These are phyloP conservation scores for Dendrobium huoshanense DNA, from an alignment of 106 monocot genomes.

Conservation along the genomic window DNA sequence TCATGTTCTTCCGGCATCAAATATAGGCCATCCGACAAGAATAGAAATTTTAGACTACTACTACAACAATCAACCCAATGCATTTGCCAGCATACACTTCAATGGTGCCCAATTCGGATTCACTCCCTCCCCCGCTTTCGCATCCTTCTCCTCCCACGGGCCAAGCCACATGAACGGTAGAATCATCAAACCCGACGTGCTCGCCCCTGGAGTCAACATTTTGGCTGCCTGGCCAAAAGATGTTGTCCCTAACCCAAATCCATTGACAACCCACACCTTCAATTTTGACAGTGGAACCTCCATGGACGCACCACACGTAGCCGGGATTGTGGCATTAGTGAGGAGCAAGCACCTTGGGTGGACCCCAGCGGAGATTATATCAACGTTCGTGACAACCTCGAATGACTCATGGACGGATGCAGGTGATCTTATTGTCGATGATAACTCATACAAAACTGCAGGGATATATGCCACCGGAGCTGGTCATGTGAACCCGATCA, in stretches of 20 bases:
- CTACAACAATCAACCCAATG: neutral
- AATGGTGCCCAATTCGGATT: neutral
- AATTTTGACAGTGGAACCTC: constrained; percentile 8
- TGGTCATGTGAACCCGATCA: constrained; percentile 35
- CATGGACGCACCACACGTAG: constrained; percentile 15
- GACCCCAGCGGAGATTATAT: neutral
- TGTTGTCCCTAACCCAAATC: constrained; percentile 6
- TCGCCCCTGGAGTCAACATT: no score
- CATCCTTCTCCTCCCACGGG: constrained; percentile 15
- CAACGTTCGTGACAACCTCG: neutral
- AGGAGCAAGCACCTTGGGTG: neutral
- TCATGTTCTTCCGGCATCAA: neutral
- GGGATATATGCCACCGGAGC: neutral
- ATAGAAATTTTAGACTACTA: neutral
- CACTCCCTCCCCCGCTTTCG: neutral
- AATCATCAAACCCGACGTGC: constrained; percentile 5
- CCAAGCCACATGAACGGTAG: neutral
- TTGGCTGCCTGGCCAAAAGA: no score
- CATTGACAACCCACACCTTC: neutral
- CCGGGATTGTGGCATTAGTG: constrained; percentile 3
- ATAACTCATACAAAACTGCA: neutral
- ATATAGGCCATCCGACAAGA: neutral
- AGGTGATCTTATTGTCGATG: neutral
- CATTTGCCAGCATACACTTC: no score
- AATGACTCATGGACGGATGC: neutral